These are phyloP conservation scores for Acer negundo DNA, from an alignment of 345 rosid genomes.

Conservation along the genomic window DNA sequence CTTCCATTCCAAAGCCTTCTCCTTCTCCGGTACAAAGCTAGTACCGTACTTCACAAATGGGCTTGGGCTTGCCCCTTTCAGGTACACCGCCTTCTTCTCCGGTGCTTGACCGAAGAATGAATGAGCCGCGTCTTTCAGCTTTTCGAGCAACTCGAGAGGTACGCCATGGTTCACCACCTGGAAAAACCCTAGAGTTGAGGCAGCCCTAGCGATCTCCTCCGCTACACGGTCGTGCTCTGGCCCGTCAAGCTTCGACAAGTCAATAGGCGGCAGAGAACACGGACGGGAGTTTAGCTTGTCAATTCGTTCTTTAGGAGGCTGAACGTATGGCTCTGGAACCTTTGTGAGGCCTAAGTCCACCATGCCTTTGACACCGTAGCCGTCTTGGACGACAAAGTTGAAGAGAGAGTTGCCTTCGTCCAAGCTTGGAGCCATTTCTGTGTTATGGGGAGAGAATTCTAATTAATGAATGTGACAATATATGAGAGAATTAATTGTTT, in stretches of 20 bases:
- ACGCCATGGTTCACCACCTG: constrained; percentile 65
- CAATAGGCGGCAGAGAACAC: constrained; percentile 35
- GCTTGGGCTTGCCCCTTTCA: constrained; percentile 46
- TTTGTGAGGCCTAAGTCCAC: constrained; percentile 42
- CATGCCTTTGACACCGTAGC: constrained; percentile 58
- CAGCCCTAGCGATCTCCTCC: constrained; percentile 42
- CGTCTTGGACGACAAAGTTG: constrained; percentile 51
- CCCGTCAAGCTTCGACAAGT: constrained; percentile 45
- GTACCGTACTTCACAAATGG: constrained; percentile 53
- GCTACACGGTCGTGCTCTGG: constrained; percentile 40
- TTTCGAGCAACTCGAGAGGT: constrained; percentile 44
- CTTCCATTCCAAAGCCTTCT: constrained; percentile 67
- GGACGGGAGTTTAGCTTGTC: constrained; percentile 22
- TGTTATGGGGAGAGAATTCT: not conserved
- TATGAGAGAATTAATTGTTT: not conserved
- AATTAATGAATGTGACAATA: too few relatives aligned
- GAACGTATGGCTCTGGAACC: constrained; percentile 39
- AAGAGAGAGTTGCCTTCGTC: constrained; percentile 39
- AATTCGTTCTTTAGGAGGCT: constrained; percentile 46
- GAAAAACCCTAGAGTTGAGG: constrained; percentile 57
- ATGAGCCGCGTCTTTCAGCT: constrained; percentile 45
- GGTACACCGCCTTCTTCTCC: constrained; percentile 46
- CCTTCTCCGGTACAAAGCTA: constrained; percentile 58
- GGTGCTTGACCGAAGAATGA: constrained; percentile 44
- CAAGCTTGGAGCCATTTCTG: constrained; percentile 30